Evolutionary conservation across 768 basidiomycete genomes (phyloP), one percentile per base, ranked within the genome.

Genomic region (Paxillus involutus): DNA sequence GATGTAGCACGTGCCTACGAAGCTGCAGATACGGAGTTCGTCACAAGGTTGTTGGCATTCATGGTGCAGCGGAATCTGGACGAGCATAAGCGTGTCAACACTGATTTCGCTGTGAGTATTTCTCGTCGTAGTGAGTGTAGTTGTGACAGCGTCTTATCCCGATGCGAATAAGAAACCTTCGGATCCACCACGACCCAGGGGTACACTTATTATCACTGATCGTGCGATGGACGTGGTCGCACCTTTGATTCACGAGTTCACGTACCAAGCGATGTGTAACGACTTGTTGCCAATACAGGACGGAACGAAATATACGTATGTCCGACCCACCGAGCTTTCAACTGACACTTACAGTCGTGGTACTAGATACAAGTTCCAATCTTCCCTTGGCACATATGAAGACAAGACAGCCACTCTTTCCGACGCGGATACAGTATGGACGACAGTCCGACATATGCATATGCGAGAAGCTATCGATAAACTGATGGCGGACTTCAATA

Each of bases 391-490:
- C 14, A 78, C 83, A 14, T 88, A 80, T 53, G 97, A 99, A 65
- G 92, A 95, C 66, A 94, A 95, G 72, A 83, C 82, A 1, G 94
- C 93, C 4, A 81, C 78, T 1, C 75, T 99, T n/a, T 84, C 88
- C 12, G 97, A 99, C 61, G 71, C 80, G 4, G 97, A 99, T 69
- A 80, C 81, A 40, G 88, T 97, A 2, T 99, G 95, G 94, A 88
- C 88, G 33, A 85, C 88, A 42, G 83, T 98, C 52, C 86, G 96
- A 55, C 97, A 98, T 68, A 86, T 97, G 85, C 97, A 99, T 71
- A 99, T 99, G 94, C 86, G 91, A 46, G 97, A 99, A 73, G 91
- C 95, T 2, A 95, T 98, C 62, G 93, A 98, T 75, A 97, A 92
- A 70, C 79, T 99, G 45, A 96, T 97, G 89, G 82, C 81, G 13